Conservation (phyloP, 306 rosid species). For the Arachis hypogaea region DNA sequence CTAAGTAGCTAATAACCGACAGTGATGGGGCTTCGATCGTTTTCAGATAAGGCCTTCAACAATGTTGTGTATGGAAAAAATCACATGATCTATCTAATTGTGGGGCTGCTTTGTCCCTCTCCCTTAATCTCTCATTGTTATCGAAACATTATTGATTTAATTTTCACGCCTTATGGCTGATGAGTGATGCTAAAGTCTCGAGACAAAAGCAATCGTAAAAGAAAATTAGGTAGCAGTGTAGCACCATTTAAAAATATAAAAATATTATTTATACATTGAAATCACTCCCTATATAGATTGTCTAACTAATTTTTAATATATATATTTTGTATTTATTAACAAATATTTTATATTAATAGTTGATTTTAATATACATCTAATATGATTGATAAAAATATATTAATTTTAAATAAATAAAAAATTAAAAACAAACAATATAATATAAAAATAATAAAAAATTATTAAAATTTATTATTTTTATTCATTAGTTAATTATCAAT, state of each 20-base stretch:
- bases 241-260: not conserved
- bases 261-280: too few species aligned
- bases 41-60: slow-evolving; percentile 45
- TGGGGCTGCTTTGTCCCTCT: slow-evolving; percentile 55
- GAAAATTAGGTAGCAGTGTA: not conserved
- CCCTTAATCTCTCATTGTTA: slow-evolving; percentile 32
- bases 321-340: too few species aligned
- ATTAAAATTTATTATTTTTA: too few species aligned
- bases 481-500: too few species aligned
- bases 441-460: too few species aligned
- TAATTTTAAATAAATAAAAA: too few species aligned
- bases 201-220: slow-evolving; percentile 13
- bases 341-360: too few species aligned
- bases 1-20: slow-evolving; percentile 33
- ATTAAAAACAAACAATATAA: too few species aligned
- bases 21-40: slow-evolving; percentile 45
- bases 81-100: slow-evolving; percentile 41
- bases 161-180: not conserved
- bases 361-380: too few species aligned
- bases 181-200: not conserved
- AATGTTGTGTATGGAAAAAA: slow-evolving; percentile 33
- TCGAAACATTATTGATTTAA: slow-evolving; percentile 33
- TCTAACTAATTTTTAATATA: too few species aligned
- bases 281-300: too few species aligned
- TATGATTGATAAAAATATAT: too few species aligned